Evolutionary conservation across 2,329 filamentous ascomycete species (phyloP), one percentile per base, ranked within the genome.

Genomic region (Tolypocladium inflatum): DNA sequence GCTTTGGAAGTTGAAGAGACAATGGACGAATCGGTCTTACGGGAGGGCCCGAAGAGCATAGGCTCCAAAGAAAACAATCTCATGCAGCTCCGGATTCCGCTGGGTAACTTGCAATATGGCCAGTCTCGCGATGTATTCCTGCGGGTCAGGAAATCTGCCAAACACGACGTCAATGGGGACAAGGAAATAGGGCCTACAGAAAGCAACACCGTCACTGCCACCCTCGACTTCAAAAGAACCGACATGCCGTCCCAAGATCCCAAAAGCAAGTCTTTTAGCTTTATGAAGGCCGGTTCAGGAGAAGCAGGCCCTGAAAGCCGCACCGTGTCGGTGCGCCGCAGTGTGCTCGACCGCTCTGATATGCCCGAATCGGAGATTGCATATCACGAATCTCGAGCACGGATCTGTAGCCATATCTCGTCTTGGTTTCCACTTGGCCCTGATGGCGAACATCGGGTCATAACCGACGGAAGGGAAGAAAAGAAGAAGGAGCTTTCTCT

Each of bases 61-160:
- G 60, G 19, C 21, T 11, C 39, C 35, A 35, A 41, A 21, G 38
- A 60, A 4, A 56, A 67, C 1, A 63, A 64, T 6, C 38, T 42
- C 3, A 61, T 58, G 11, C 59, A 67, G 33, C 62, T 81, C 33
- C 73, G 64, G 1, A 68, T 83, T 30, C 57, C 67, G 0, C 66
- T 84, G 3, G 79, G 80, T 3, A 83, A 78, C 61, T 59, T 87
- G 0, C 82, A 84, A 60, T 86, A 81, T 57, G 83, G 81, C n/a
- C 83, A 86, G 59, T 78, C 81, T 0, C 76, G 82, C 3, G 81
- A 85, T 58, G 69, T 86, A 30, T 79, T 78, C 61, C 67, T 86
- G 8, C 63, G 63, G 4, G 70, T 71, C 59, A 65, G 67, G 41
- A 66, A 65, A 21, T 38, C 64, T 7, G 23, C 64, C 1, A n/a